Conservation (phyloP, 2,329 filamentous ascomycete species). For the Aspergillus awamori region DNA sequence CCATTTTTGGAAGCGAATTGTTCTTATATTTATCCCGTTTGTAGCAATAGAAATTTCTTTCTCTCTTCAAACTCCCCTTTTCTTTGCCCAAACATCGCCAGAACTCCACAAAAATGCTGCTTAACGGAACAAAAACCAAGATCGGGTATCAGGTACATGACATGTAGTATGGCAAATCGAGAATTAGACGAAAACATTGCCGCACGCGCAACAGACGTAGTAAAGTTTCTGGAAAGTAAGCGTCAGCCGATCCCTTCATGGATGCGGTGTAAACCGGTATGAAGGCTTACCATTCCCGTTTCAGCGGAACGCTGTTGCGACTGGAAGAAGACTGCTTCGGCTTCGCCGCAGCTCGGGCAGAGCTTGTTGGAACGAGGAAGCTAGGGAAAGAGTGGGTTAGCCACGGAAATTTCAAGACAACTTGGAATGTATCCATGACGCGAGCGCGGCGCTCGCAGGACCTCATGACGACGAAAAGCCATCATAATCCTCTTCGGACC, state of each 20-base stretch:
- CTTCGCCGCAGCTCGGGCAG: conserved; percentile 82
- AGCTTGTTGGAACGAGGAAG: conserved; percentile 85
- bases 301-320: conserved; percentile 95
- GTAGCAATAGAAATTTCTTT: conserved; percentile 35
- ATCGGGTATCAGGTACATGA: conserved; percentile 18
- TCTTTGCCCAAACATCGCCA: conserved; percentile 18
- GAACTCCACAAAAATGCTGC: conserved; percentile 27
- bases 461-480: conserved; percentile 16
- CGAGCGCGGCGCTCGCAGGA: neutral
- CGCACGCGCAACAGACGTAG: conserved; percentile 92
- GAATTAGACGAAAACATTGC: conserved; percentile 69
- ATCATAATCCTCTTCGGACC: conserved; percentile 22
- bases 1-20: conserved; percentile 32
- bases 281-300: conserved; percentile 85
- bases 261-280: conserved; percentile 11
- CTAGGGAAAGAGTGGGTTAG: conserved; percentile 55
- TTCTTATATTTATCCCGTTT: conserved; percentile 28
- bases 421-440: conserved; percentile 15
- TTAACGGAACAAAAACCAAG: conserved; percentile 15
- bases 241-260: conserved; percentile 20
- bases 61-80: conserved; percentile 6
- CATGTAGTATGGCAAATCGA: conserved; percentile 18
- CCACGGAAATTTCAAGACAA: conserved; percentile 28
- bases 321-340: conserved; percentile 97
- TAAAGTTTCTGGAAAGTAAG: conserved; percentile 72